Evolutionary conservation across 2,329 filamentous ascomycete genomes (phyloP), one percentile per base, ranked within the genome.

Genomic region (Colletotrichum shisoi): DNA sequence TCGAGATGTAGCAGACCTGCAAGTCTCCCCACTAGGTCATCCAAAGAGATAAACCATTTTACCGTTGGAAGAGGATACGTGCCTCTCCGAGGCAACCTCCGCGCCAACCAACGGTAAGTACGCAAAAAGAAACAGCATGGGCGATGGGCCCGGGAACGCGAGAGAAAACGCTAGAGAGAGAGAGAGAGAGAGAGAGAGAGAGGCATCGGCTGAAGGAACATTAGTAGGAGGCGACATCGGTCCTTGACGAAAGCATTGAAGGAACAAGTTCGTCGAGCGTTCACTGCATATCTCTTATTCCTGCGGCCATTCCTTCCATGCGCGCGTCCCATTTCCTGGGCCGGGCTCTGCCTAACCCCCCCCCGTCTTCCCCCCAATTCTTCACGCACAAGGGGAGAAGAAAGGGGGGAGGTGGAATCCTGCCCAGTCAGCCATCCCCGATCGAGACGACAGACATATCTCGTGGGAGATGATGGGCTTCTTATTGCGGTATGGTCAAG

Each of bases 231-330:
- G 31, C 34, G 31, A 46, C 56, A 37, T 48, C 27, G 42, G 8
- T n/a, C 17, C 13, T 27, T 5, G 49, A 15, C 56, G 31, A 48
- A 58, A 44, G 56, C 39, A 46, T 31, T 42, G 31, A 48, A 58
- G 56, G 56, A 58, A 46, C 31, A 48, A 17, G 56, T 19, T 27
- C 40, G 44, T 19, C 27, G 19, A 31, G 15, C 34, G 56, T 27
- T 37, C 44, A 44, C 44, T 48, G 31, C 56, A 58, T 37, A 58
- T 37, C 56, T 37, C 42, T 39, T 34, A 8, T 34, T 45, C 13
- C 56, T 58, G 56, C 56, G 24, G 19, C 56, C 51, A 21, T 39
- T 53, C 51, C 51, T 53, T 53, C 51, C 51, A 53, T 53, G 51
- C 51, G 44, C 44, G n/a, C 17, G 13, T 31, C 8, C 34, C 31